Evolutionary conservation across 495 filamentous ascomycete species (phyloP), one percentile per base, ranked within the genome.

Genomic region (Geopyxis carbonaria): DNA sequence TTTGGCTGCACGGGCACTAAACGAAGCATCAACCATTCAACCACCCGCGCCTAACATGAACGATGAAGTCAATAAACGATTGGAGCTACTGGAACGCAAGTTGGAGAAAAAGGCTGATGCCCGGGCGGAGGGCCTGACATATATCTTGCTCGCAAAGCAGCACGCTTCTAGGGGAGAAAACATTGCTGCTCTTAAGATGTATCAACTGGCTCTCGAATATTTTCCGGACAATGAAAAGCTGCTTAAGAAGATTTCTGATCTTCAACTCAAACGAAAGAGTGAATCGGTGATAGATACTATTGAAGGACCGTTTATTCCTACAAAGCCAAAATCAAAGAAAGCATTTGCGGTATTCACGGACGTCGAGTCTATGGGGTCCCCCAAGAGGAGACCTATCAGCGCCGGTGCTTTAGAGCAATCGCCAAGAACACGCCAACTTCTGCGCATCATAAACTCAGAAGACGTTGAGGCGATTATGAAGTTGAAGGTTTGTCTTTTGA

Each of bases 221-320:
- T 97, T 97, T 51, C 89, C 86, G 0, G 72, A 76, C 2, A 89
- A 94, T 51, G 64, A 72, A 31, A 94, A 89, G 56, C 67, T 97
- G 10, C 58, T 68, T 15, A 58, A 60, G 30, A 94, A 89, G 64
- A 93, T 97, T 46, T 61, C 72, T 16, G 66, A 60, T 38, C 50
- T 94, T 38, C 67, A 73, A 47, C 65, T 72, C 5, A 75, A 72
- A 63, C 63, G 51, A 57, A 57, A 38, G 57, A 59, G 8, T 41
- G 23, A 45, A 9, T 20, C 14, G 36, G 20, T 25, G 34, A 22
- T 8, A 2, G 45, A 43, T 22, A 36, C 45, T 11, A 20, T 16
- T 1, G 34, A 37, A 20, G 19, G 14, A 2, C 23, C 29, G 18
- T 14, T 20, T 11, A 20, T 34, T 2, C 34, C 43, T 3, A 25